Base-by-base conservation (phyloP, 2,329 filamentous ascomycete species). In the Hymenoscyphus fraxineus region DNA sequence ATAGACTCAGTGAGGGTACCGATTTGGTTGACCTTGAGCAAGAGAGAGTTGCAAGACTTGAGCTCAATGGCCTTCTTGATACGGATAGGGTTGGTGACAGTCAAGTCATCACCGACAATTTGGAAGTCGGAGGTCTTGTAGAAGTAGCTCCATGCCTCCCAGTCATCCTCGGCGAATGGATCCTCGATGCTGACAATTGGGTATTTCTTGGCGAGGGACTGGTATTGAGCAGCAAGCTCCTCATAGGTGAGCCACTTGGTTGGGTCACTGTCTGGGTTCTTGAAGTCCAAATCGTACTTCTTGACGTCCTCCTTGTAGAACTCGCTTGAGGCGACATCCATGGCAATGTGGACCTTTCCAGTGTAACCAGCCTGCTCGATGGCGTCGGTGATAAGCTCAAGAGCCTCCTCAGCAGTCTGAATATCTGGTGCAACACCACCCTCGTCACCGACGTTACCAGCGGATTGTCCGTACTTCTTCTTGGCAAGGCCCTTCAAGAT, bases 61-160 rank as follows among this genome's bases (percentile, higher is more conserved):
- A 95, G 90, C 80, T 98, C 93, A 74, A 98, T 97, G 76, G 95
- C 95, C 87, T 96, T 96, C 92, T 98, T 97, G 88, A 99, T 99
- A 81, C 95, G 94, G 76, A 91, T 83, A 69, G 95, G 95, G 89
- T 99, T 99, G 81, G 95, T 99, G 81, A 99, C 95, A 72, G 95
- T 98, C 86, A 99, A 82, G 79, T 99, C 95, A 78, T 99, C 95
- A 84, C 89, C 95, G 73, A 99, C 95, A 78, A 99, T 93, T 87
- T 99, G 95, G 85, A 96, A 93, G 81, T 97, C 89, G 78, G 92
- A 93, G 75, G 92, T 95, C 91, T 97, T 97, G 90, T 90, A 97
- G 90, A 98, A 99, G 89, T 98, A 97, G 88, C 92, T 96, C 95
- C 95, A 99, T 68, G 95, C 95, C 88, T 98, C 94, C 95, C 95